Percentiles rank a stretch among this genome's conserved stretches.
Evolutionary conservation across 2,329 filamentous ascomycete genomes (phyloP).

Genomic region (Camptophora hylomeconis): DNA sequence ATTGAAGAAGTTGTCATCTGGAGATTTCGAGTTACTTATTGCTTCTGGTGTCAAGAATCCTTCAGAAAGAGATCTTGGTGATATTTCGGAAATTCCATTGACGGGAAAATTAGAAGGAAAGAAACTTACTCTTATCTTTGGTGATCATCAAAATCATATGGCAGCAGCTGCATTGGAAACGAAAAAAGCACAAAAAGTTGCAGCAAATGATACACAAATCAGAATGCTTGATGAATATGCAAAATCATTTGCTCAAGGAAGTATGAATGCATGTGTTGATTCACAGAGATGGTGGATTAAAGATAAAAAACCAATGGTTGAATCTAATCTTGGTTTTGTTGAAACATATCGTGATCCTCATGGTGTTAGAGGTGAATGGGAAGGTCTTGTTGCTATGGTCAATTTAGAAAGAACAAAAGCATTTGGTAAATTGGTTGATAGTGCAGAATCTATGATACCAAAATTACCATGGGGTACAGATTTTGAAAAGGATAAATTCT

Average conservation of each 20-base stretch:
- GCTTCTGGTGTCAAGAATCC: conserved; percentile 51
- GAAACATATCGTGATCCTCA: conserved; percentile 77
- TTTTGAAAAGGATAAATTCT: conserved; percentile 93
- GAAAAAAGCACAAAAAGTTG: conserved; percentile 53
- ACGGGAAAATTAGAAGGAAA: conserved; percentile 51
- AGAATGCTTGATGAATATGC: conserved; percentile 63
- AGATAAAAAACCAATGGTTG: conserved; percentile 67
- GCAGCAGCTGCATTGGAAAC: conserved; percentile 51
- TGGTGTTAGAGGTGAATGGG: conserved; percentile 71
- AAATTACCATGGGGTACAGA: conserved; percentile 75
- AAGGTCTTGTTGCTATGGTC: conserved; percentile 66
- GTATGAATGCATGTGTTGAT: conserved; percentile 65
- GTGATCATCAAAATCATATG: conserved; percentile 63
- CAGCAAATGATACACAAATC: conserved; percentile 61
- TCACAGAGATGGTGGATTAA: conserved; percentile 71
- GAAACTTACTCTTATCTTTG: conserved; percentile 58
- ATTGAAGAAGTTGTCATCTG: conserved; percentile 51
- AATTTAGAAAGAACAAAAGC: conserved; percentile 83
- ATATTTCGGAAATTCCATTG: conserved; percentile 48
- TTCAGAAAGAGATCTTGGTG: conserved; percentile 57
- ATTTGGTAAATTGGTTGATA: conserved; percentile 72
- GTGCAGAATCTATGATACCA: conserved; percentile 71
- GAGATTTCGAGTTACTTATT: conserved; percentile 60
- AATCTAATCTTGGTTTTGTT: conserved; percentile 72
- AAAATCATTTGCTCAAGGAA: conserved; percentile 61